These are phyloP conservation scores for Kuraishia ogatae DNA, from an alignment of 805 yeast species.

Conservation along the genomic window DNA sequence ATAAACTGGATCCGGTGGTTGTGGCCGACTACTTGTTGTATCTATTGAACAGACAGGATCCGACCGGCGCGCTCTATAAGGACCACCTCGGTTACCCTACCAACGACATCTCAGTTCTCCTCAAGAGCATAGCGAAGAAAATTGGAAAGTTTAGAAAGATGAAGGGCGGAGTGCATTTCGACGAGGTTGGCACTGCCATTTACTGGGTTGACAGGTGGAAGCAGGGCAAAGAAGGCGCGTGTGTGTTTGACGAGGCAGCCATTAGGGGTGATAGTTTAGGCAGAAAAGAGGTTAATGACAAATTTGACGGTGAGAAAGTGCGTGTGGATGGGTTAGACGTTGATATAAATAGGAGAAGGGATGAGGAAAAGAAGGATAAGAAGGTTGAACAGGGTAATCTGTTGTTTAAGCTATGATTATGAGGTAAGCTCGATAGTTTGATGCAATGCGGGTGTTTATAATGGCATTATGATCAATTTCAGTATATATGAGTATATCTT, in stretches of 20 bases:
- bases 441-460: background rate
- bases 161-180: conserved; percentile 23
- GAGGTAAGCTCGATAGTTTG: background rate
- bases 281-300: conserved; percentile 6
- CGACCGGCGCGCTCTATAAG: conserved; percentile 32
- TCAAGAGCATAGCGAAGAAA: conserved; percentile 37
- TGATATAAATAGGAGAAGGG: background rate
- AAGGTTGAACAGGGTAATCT: background rate
- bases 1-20: conserved; percentile 71
- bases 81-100: conserved; percentile 55
- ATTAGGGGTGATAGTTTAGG: conserved; percentile 4
- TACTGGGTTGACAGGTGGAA: conserved; percentile 57
- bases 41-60: conserved; percentile 57
- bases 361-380: background rate
- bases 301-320: conserved; percentile 7
- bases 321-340: conserved; percentile 8
- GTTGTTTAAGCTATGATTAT: background rate
- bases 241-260: conserved; percentile 20
- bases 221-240: conserved; percentile 37
- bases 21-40: conserved; percentile 81
- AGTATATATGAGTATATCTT: too few relatives aligned
- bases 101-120: conserved; percentile 53
- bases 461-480: background rate
- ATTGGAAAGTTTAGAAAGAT: conserved; percentile 17
- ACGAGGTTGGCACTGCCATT: conserved; percentile 53